These are phyloP conservation scores for Tubosaeta brunneosetosa DNA, from an alignment of 768 basidiomycete species.

Conservation along the genomic window DNA sequence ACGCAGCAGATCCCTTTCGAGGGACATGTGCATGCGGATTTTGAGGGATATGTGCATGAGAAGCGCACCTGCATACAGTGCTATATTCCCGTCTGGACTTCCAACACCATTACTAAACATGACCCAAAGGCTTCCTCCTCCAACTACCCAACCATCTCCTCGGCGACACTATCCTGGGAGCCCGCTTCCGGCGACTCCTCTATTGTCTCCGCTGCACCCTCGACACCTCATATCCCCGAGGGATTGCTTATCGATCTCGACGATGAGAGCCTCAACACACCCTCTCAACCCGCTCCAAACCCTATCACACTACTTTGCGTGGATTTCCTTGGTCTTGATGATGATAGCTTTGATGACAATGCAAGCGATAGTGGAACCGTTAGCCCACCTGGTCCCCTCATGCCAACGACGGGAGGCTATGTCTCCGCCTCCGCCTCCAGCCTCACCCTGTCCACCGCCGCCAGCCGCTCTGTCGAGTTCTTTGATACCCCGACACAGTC, in stretches of 20 bases:
- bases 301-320: conserved; percentile 15
- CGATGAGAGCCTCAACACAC: conserved; percentile 33
- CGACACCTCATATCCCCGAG: conserved; percentile 39
- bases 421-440: conserved; percentile 23
- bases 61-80: conserved; percentile 32
- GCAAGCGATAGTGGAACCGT: conserved; percentile 30
- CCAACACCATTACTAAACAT: conserved; percentile 22
- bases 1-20: conserved; percentile 30
- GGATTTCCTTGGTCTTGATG: conserved; percentile 23
- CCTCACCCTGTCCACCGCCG: conserved; percentile 23
- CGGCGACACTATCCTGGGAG: conserved; percentile 31
- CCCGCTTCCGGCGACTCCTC: conserved; percentile 31
- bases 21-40: conserved; percentile 9
- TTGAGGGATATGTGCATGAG: conserved; percentile 19
- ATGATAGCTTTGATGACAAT: conserved; percentile 14
- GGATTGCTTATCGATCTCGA: conserved; percentile 58
- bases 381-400: conserved; percentile 30
- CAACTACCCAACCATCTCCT: conserved; percentile 23
- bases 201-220: conserved; percentile 13
- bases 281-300: conserved; percentile 5
- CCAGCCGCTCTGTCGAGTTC: conserved; percentile 24
- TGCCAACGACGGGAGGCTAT: conserved; percentile 26
- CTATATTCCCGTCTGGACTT: conserved; percentile 32
- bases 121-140: conserved; percentile 23
- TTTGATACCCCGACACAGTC: conserved; percentile 27